Evolutionary conservation across 31 red algal genomes (phyloP).

Genomic region (Asparagopsis taxiformis): DNA sequence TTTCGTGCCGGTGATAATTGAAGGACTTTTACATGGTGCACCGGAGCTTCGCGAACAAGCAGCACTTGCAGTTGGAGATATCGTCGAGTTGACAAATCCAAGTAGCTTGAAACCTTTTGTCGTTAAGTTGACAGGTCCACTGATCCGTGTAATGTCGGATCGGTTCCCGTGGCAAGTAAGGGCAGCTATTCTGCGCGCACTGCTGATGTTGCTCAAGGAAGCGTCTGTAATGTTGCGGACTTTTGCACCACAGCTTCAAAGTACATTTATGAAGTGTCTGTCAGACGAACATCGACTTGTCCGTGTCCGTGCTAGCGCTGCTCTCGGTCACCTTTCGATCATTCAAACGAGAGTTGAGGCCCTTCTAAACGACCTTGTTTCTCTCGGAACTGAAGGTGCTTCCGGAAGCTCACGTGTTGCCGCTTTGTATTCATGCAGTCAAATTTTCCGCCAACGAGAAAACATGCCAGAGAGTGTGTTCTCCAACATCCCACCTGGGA

Average conservation of each 20-base stretch:
- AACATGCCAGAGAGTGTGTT: conserved; percentile 42
- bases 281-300: conserved; percentile 66
- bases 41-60: conserved; percentile 79
- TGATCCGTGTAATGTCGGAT: conserved; percentile 89
- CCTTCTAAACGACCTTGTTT: conserved; percentile 57
- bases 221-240: conserved; percentile 41
- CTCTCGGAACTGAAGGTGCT: conserved; percentile 37
- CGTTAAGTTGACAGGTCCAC: conserved; percentile 75
- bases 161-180: conserved; percentile 89
- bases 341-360: conserved; percentile 68
- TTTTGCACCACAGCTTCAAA: conserved; percentile 91
- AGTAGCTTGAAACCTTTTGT: conserved; percentile 55
- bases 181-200: conserved; percentile 67
- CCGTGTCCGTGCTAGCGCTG: conserved; percentile 64
- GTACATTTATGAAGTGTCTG: conserved; percentile 80
- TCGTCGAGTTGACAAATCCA: conserved; percentile 57
- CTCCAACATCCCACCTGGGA: conserved; percentile 1
- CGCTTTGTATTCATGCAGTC: conserved; percentile 37
- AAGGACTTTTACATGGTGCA: conserved; percentile 60
- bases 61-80: conserved; percentile 68
- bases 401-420: conserved; percentile 25
- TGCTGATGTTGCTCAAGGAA: conserved; percentile 55
- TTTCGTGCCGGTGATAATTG: conserved; percentile 72
- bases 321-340: conserved; percentile 47
- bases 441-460: conserved; percentile 35